These are phyloP conservation scores for Athelia sp. DNA, from an alignment of 1,284 basidiomycete genomes.

Conservation along the genomic window DNA sequence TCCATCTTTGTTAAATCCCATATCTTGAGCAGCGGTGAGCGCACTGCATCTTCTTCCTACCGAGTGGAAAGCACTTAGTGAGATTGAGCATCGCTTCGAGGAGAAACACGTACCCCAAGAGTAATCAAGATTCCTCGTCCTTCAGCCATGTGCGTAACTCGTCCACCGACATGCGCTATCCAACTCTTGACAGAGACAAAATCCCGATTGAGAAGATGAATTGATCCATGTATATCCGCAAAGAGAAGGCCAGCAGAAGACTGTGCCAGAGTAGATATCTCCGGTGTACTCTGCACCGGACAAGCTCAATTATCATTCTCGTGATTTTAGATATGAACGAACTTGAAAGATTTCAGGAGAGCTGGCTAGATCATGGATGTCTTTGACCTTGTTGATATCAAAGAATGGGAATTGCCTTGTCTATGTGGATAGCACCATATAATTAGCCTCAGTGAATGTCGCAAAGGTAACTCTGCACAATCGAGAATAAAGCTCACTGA, in stretches of 20 bases:
- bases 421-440: conserved; percentile 25
- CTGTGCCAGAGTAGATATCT: conserved; percentile 64
- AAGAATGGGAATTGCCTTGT: conserved; percentile 88
- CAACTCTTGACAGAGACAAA: conserved; percentile 74
- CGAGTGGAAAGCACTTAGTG: not conserved
- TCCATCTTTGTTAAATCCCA: conserved; percentile 84
- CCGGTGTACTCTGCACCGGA: conserved; percentile 49
- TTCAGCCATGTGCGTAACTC: conserved; percentile 84
- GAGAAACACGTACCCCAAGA: conserved; percentile 63
- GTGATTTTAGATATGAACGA: conserved; percentile 4
- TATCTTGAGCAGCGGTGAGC: conserved; percentile 81
- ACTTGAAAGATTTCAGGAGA: conserved; percentile 79
- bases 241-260: conserved; percentile 64
- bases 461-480: conserved; percentile 4
- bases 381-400: conserved; percentile 69
- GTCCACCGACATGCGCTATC: conserved; percentile 70
- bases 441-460: not conserved
- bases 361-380: conserved; percentile 70
- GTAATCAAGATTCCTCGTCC: conserved; percentile 76
- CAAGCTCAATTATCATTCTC: conserved; percentile 6
- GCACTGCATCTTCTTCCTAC: conserved; percentile 77
- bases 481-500: conserved; percentile 26
- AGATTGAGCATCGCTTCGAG: not conserved
- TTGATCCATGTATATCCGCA: conserved; percentile 78
- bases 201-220: conserved; percentile 71